Conservation (phyloP, 352 stramenopile genomes). For the Phytophthora pini region DNA sequence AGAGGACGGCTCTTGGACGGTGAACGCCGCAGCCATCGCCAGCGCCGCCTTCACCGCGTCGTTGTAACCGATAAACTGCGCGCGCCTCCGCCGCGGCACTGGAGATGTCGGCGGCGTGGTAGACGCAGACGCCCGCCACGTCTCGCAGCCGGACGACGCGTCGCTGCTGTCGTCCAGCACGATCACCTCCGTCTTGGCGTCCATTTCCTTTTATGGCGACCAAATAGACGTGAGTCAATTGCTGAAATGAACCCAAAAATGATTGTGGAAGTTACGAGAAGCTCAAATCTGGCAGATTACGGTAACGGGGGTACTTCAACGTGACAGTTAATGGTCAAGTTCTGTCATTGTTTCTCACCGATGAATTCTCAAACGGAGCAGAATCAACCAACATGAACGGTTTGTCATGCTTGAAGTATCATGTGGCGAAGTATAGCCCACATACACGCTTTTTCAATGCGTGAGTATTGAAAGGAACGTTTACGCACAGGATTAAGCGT, state of each 20-base stretch:
- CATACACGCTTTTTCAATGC: too few relatives aligned
- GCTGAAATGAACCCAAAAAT: background rate
- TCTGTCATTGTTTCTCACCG: constrained; percentile 36
- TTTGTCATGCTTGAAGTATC: too few relatives aligned
- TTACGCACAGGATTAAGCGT: too few relatives aligned
- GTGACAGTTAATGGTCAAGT: constrained; percentile 87
- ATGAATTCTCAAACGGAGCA: too few relatives aligned
- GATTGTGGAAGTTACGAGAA: background rate
- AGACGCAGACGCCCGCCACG: constrained; percentile 9
- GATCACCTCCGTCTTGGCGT: constrained; percentile 29
- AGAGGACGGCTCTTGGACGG: background rate
- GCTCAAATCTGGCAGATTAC: background rate
- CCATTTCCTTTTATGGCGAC: constrained; percentile 6
- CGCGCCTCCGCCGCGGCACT: background rate
- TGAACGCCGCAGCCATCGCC: constrained; percentile 35
- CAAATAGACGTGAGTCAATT: too few relatives aligned
- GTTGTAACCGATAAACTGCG: constrained; percentile 27
- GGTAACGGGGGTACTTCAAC: too few relatives aligned
- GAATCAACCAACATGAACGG: too few relatives aligned
- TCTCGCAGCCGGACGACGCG: constrained; percentile 25
- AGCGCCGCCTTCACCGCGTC: constrained; percentile 38
- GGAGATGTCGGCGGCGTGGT: constrained; percentile 9
- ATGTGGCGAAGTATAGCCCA: too few relatives aligned
- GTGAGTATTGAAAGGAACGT: too few relatives aligned
- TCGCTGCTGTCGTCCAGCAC: constrained; percentile 42